Evolutionary conservation across 2,329 filamentous ascomycete genomes (phyloP).

Genomic region (Aspergillus sojae): DNA sequence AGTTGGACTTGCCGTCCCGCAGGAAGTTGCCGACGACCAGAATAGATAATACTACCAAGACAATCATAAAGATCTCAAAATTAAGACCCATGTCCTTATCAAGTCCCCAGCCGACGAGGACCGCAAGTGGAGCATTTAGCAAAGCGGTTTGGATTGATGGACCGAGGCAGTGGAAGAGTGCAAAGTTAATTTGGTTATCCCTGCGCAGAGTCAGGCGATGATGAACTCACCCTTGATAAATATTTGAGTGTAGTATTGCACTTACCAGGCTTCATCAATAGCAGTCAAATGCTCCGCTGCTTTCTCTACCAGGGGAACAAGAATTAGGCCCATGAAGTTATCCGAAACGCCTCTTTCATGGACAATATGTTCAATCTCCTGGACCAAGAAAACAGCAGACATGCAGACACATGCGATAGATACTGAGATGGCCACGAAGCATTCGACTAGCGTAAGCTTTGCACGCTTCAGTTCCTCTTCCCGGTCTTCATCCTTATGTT

Average conservation of each 20-base stretch:
- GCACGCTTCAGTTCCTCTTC: slow-evolving; percentile 62
- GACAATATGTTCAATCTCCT: slow-evolving; percentile 68
- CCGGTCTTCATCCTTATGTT: slow-evolving; percentile 66
- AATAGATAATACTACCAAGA: slow-evolving; percentile 79
- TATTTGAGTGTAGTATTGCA: not conserved
- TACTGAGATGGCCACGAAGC: slow-evolving; percentile 64
- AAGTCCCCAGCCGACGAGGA: slow-evolving; percentile 82
- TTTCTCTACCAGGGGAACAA: slow-evolving; percentile 81
- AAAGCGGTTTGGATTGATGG: slow-evolving; percentile 88
- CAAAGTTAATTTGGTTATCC: slow-evolving; percentile 72
- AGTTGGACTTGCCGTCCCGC: slow-evolving; percentile 85
- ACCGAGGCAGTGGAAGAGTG: slow-evolving; percentile 81
- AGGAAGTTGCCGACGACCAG: slow-evolving; percentile 86
- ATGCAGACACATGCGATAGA: slow-evolving; percentile 71
- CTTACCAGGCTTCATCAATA: slow-evolving; percentile 79
- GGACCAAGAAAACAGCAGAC: slow-evolving; percentile 73
- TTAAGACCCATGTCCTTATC: slow-evolving; percentile 72
- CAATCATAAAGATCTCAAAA: slow-evolving; percentile 85
- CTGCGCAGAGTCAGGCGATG: slow-evolving; percentile 17
- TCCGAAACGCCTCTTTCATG: slow-evolving; percentile 55
- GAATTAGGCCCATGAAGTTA: slow-evolving; percentile 70
- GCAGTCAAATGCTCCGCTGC: slow-evolving; percentile 83
- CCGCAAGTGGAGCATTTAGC: slow-evolving; percentile 80
- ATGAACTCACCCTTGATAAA: not conserved
- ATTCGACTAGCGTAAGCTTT: slow-evolving; percentile 76